Base-by-base conservation (phyloP, 1,139 yeast species). In the Magnusiomyces clavatus region DNA sequence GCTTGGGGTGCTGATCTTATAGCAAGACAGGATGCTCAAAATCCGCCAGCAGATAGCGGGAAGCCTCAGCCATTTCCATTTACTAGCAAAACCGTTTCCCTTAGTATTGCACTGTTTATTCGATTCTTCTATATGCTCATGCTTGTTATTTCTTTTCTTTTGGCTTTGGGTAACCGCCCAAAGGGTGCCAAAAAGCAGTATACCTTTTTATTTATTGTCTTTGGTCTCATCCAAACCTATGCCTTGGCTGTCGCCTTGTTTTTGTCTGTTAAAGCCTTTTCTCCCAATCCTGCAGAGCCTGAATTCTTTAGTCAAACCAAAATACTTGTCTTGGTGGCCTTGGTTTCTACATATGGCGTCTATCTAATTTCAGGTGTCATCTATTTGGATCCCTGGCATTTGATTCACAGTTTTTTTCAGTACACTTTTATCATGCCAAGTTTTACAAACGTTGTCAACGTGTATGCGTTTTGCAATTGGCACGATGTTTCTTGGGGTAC, bases 401-500 rank as follows among this genome's bases (percentile, higher is more conserved):
- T 88, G 80, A 47, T 90, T 47, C 85, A 95, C 13, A 85, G 95
- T 51, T 83, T 92, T 48, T 57, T 78, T n/a, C 97, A 89, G 69
- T 90, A 90, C 69, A 75, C 89, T 68, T 71, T 88, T 63, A 74
- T 90, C 77, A 82, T 89, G 67, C 97, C 97, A 5, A 82, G 94
- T 3, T 90, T 88, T 65, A 86, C 94, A 50, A 89, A 95, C 67
- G 83, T 94, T 16, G 74, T 70, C 39, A 70, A 68, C 52, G 74
- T 90, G 43, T 90, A 88, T 71, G 96, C 97, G 1, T 89, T 90
- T 64, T 89, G 97, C 72, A 90, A 90, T 67, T 85, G 95, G 56
- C 97, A 90, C 69, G 97, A 90, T 73, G 90, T 90, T 46, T 85
- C 96, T 1, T 92, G 98, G 98, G 98, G 98, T 64, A 92, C 98